Percentiles rank a stretch among this genome's conserved stretches.
These are phyloP conservation scores for Candida oleophila DNA, from an alignment of 805 yeast species.

Conservation along the genomic window DNA sequence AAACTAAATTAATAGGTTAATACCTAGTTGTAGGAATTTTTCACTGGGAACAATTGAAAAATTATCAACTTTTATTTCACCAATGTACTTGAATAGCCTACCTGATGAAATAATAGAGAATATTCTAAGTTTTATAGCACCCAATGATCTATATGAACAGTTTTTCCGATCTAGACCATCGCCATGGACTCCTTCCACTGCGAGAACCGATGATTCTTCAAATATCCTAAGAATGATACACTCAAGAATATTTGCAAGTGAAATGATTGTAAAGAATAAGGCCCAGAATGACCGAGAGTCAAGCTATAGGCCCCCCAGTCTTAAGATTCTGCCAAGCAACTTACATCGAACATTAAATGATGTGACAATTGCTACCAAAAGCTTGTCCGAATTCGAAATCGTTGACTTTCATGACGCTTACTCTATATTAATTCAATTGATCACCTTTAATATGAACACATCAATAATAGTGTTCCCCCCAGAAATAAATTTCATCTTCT, in stretches of 20 bases:
- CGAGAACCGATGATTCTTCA: neutral
- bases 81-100: neutral
- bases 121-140: neutral
- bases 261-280: neutral
- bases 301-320: neutral
- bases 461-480: constrained; percentile 5
- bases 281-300: constrained; percentile 1
- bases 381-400: constrained; percentile 1
- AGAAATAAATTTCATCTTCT: constrained; percentile 5
- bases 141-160: neutral
- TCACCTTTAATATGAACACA: constrained; percentile 8
- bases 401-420: constrained; percentile 9
- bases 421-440: constrained; percentile 8
- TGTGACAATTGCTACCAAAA: neutral
- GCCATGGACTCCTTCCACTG: neutral
- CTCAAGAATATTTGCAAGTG: neutral
- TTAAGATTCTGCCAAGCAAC: neutral
- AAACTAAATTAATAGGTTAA: too few relatives aligned
- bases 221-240: neutral
- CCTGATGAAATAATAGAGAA: constrained; percentile 1
- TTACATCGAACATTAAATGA: neutral
- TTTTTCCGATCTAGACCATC: neutral
- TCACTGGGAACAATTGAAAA: too few relatives aligned
- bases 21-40: too few relatives aligned
- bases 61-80: too few relatives aligned